Percentiles rank a stretch among this genome's conserved stretches.
phyloP scores from a whole-genome alignment of 257 asterid genomes.

The Capsicum baccatum region DNA sequence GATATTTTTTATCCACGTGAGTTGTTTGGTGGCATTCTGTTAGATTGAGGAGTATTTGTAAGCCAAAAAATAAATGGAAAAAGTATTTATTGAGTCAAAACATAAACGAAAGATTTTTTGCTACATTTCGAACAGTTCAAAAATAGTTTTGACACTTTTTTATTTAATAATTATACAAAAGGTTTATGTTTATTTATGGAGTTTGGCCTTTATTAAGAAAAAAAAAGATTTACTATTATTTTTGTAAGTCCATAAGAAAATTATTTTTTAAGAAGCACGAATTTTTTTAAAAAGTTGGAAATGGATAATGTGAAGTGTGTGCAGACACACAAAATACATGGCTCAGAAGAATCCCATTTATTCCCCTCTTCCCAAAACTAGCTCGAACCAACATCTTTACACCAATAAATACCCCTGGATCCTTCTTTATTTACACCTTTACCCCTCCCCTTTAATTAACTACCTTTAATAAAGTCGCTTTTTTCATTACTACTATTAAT shows the following conservation, averaged over 20 bases:
- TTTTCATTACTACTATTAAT: neutral
- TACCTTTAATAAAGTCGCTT: neutral
- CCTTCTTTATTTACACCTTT: conserved; percentile 1
- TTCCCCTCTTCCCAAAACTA: neutral
- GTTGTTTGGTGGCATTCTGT: too few relatives aligned
- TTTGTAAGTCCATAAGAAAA: neutral
- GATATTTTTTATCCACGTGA: too few relatives aligned
- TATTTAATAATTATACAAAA: too few relatives aligned
- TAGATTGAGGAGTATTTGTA: too few relatives aligned
- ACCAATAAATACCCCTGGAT: conserved; percentile 37
- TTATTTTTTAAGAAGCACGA: neutral
- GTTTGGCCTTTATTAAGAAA: too few relatives aligned
- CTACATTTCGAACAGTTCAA: too few relatives aligned
- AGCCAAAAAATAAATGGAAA: too few relatives aligned
- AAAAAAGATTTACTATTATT: too few relatives aligned
- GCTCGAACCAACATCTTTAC: conserved; percentile 34
- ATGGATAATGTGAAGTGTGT: conserved; percentile 16
- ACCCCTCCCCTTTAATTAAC: neutral
- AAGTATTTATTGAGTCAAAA: too few relatives aligned
- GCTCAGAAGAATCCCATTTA: neutral
- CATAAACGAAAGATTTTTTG: too few relatives aligned
- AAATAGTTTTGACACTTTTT: too few relatives aligned
- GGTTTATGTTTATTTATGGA: too few relatives aligned
- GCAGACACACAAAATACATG: neutral
- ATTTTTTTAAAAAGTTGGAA: neutral